Evolutionary conservation across 2,329 filamentous ascomycete genomes (phyloP).

Genomic region (Zasmidium citrigriseum): DNA sequence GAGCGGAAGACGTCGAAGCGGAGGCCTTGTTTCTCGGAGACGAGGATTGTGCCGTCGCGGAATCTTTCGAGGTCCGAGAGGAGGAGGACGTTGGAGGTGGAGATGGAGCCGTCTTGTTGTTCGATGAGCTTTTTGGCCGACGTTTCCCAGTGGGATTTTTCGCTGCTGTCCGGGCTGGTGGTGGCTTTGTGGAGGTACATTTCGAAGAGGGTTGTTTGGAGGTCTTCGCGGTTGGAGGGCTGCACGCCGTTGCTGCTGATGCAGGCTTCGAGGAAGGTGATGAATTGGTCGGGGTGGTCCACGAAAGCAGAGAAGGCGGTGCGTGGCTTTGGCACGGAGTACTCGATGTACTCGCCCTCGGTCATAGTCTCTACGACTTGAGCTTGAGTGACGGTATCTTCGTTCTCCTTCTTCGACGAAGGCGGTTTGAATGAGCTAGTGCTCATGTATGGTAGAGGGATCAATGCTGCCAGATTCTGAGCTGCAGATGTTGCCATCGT

Average conservation of each 20-base stretch:
- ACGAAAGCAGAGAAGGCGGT: slow-evolving; percentile 96
- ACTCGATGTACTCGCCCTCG: slow-evolving; percentile 59
- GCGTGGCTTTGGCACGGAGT: slow-evolving; percentile 78
- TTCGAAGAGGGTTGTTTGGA: slow-evolving; percentile 94
- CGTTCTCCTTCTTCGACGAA: slow-evolving; percentile 40
- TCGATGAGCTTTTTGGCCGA: slow-evolving; percentile 91
- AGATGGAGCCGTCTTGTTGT: slow-evolving; percentile 77
- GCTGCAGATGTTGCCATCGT: slow-evolving; percentile 70
- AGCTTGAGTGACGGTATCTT: slow-evolving; percentile 56
- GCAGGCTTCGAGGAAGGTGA: slow-evolving; percentile 87
- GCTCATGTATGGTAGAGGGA: slow-evolving; percentile 85
- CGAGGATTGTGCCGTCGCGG: slow-evolving; percentile 83
- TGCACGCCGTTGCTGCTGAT: slow-evolving; percentile 71
- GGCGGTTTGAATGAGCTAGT: slow-evolving; percentile 59
- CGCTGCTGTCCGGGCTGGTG: slow-evolving; percentile 67
- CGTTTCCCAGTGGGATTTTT: slow-evolving; percentile 79
- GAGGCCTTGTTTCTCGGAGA: slow-evolving; percentile 90
- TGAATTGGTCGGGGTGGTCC: slow-evolving; percentile 88
- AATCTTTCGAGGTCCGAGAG: slow-evolving; percentile 92
- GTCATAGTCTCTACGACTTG: slow-evolving; percentile 54
- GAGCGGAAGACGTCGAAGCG: slow-evolving; percentile 96
- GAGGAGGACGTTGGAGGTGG: slow-evolving; percentile 90
- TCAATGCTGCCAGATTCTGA: slow-evolving; percentile 79
- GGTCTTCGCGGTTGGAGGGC: slow-evolving; percentile 74
- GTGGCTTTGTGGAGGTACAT: slow-evolving; percentile 94